Base-by-base conservation (phyloP, 495 filamentous ascomycete species). In the Lophiostoma macrostomum region DNA sequence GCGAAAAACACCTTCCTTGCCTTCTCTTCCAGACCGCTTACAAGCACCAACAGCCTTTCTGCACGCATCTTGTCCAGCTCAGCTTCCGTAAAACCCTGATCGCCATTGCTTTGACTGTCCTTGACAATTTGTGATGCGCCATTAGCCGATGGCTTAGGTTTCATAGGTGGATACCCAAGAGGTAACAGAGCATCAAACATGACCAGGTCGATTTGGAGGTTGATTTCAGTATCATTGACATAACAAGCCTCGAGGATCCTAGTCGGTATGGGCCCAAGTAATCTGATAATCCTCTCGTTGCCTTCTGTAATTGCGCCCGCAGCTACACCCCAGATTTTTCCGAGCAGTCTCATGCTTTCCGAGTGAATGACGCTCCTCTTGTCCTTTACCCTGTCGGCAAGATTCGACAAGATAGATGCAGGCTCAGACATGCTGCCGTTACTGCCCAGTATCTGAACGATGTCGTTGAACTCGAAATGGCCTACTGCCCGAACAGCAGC, bases 311-410 rank as follows among this genome's bases (percentile, higher is more conserved):
- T 85, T 54, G 96, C 90, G 18, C 90, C 87, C 16, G 81, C 81
- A 0, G 88, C 91, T 41, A 91, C 90, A 10, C 85, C 93, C 93
- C 93, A 99, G 34, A 96, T 85, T 38, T 84, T 83, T 16, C 81
- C 86, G 11, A 97, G 70, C 24, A 90, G 77, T 29, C 80, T 83
- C 82, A 95, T 95, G 24, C 86, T 90, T 55, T 89, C 91, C 43
- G 83, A 80, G 43, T 91, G 84, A 11, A 99, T 85, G 28, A 79
- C 76, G 13, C 83, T 84, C 64, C 87, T 93, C 38, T 81, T 82
- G 71, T 99, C 94, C 65, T 91, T 88, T 35, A 87, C 86, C 52
- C 93, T 82, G 56, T 96, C 91, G 22, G 87, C 87, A 13, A 99
- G 78, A 45, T 83, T 88, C 41, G 74, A 79, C 7, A 99, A 72